Conservation (phyloP, 768 basidiomycete genomes). For the Pulveroboletus sp. region DNA sequence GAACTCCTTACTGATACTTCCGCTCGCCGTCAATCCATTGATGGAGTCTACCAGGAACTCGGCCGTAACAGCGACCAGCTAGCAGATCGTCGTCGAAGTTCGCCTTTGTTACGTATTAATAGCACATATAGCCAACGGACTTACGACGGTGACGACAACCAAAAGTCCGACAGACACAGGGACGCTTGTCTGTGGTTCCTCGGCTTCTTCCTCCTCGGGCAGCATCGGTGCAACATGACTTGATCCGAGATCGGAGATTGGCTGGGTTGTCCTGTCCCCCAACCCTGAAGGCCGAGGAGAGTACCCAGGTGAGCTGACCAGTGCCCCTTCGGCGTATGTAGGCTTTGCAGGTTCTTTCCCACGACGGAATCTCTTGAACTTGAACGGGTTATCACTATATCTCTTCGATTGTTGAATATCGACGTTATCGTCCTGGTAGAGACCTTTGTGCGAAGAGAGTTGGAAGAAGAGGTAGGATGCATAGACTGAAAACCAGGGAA, state of each 20-base stretch:
- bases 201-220: conserved; percentile 27
- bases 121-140: conserved; percentile 16
- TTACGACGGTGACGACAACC: conserved; percentile 56
- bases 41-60: conserved; percentile 80
- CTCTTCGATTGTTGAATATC: conserved; percentile 35
- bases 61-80: conserved; percentile 55
- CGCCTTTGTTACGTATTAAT: not conserved
- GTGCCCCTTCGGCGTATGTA: not conserved
- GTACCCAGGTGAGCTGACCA: conserved; percentile 7
- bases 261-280: not conserved
- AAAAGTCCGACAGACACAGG: conserved; percentile 50
- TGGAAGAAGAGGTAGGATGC: conserved; percentile 73
- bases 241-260: conserved; percentile 10
- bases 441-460: conserved; percentile 67
- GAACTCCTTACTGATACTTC: conserved; percentile 68
- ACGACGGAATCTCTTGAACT: conserved; percentile 16
- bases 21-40: conserved; percentile 55
- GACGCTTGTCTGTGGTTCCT: conserved; percentile 51
- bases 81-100: not conserved
- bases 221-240: not conserved
- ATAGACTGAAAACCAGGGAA: conserved; percentile 50
- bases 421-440: conserved; percentile 50
- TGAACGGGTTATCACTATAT: conserved; percentile 41
- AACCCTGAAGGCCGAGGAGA: conserved; percentile 5
- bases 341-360: conserved; percentile 5